Evolutionary conservation across 345 rosid species (phyloP), one percentile per base, ranked within the genome.

Genomic region (Iberis pinnata): DNA sequence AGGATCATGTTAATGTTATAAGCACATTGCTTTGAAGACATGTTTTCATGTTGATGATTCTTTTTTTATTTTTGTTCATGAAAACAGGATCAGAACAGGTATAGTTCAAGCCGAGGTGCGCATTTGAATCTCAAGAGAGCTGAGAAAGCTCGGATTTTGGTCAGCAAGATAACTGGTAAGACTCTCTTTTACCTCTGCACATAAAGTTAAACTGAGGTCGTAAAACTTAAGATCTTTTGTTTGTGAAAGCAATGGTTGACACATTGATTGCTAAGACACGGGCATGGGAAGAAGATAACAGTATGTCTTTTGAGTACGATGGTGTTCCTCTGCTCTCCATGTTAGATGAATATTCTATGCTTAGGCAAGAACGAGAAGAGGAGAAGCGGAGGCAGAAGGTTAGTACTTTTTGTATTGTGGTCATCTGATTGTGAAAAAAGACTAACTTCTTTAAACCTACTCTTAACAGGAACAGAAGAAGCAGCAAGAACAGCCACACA

Each of bases 61-160:
- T 55, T 39, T 55, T 39, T 17, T 64, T 4, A 18, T 15, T 25
- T 62, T 45, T 45, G 36, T 50, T 53, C 10, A 12, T 72, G 65
- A 43, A 45, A 72, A 70, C 84, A 90, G 95, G 98, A 90, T 66
- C 95, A 90, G 55, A 90, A 90, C 71, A 83, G 96, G 79, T 90
- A 90, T 25, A 88, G 78, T 63, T 83, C 96, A 26, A 83, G 95
- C 72, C 78, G 96, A 68, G 98, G 98, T 41, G 96, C 98, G 1
- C 98, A 90, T 67, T 74, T 88, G 69, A 92, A 92, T 76, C 98
- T 92, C 74, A 92, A 92, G 81, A 95, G 95, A 16, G 98, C 93
- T 18, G 98, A 90, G 69, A 88, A 84, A 68, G 96, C 93, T 27
- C 76, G 96, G 47, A 66, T 79, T 61, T 67, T 92, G 64, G 98